Conservation (phyloP, 2,329 filamentous ascomycete genomes). For the Botryotinia narcissicola region DNA sequence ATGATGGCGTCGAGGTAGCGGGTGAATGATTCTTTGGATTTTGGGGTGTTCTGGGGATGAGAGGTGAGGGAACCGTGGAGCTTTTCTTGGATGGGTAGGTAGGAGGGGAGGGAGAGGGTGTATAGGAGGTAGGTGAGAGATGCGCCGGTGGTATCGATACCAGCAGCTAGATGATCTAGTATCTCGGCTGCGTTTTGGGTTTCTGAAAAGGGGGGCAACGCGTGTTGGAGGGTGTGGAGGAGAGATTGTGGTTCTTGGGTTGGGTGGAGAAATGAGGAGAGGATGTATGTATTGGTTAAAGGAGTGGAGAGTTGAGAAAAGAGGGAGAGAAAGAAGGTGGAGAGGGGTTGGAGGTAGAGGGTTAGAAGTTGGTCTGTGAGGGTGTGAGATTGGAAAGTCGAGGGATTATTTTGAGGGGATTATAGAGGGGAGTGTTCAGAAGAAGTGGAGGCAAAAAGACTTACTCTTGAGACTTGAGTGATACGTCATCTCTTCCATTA, state of each 20-base stretch:
- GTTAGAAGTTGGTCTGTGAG: conserved; percentile 49
- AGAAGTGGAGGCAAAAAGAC: conserved; percentile 29
- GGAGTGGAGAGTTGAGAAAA: conserved; percentile 57
- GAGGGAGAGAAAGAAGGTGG: conserved; percentile 79
- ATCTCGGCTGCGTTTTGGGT: conserved; percentile 64
- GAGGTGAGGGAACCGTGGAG: conserved; percentile 42
- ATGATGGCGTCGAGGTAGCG: conserved; percentile 62
- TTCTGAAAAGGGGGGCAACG: conserved; percentile 42
- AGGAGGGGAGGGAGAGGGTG: conserved; percentile 62
- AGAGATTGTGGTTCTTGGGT: conserved; percentile 53
- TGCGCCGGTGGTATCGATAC: conserved; percentile 70
- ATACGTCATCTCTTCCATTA: conserved; percentile 68
- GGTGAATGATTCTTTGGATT: conserved; percentile 43
- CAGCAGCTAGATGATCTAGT: conserved; percentile 67
- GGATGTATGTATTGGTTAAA: conserved; percentile 57
- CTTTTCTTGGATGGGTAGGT: conserved; percentile 48
- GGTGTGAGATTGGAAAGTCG: background rate
- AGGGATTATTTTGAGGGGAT: background rate
- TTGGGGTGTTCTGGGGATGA: fast-evolving
- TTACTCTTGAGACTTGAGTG: conserved; percentile 66
- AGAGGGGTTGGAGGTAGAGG: conserved; percentile 88
- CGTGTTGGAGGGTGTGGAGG: conserved; percentile 55
- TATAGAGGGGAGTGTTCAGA: background rate
- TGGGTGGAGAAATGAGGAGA: conserved; percentile 47
- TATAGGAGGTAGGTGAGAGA: conserved; percentile 69